Percentiles rank a stretch among this genome's conserved stretches.
Evolutionary conservation across 768 basidiomycete genomes (phyloP).

Genomic region (Auricularia sp.): DNA sequence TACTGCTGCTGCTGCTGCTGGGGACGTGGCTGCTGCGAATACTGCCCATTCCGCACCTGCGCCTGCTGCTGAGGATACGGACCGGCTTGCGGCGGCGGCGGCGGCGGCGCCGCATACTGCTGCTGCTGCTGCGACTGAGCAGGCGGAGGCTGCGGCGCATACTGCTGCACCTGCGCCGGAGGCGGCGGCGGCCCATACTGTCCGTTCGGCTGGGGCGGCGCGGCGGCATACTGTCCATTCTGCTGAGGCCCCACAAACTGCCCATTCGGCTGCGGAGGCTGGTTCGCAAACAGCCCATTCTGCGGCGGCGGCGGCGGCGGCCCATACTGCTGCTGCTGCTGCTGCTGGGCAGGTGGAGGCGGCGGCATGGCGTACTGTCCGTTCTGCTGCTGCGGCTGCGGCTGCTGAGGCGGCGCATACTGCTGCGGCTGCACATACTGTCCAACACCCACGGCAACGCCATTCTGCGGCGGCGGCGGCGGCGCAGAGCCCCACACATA

Average conservation of each 20-base stretch:
- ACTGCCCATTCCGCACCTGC: constrained; percentile 8
- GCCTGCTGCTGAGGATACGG: background rate
- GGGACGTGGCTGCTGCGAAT: constrained; percentile 10
- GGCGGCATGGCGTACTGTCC: background rate
- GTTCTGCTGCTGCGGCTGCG: background rate
- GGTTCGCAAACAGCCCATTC: no score
- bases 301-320: background rate
- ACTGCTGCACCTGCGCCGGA: background rate
- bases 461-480: background rate
- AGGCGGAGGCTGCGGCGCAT: constrained; percentile 3
- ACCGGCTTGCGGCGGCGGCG: constrained; percentile 18
- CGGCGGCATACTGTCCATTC: background rate
- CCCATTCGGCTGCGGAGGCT: background rate
- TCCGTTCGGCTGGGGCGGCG: background rate
- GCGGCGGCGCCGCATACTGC: constrained; percentile 21
- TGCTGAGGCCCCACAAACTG: background rate
- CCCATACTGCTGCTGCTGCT: background rate
- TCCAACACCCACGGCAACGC: no score
- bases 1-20: constrained; percentile 4
- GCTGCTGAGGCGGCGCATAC: background rate
- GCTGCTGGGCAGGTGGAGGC: background rate
- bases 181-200: background rate
- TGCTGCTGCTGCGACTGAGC: background rate
- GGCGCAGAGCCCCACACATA: constrained; percentile 2
- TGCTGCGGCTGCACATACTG: background rate